Evolutionary conservation across 306 rosid genomes (phyloP), one percentile per base, ranked within the genome.

Genomic region (Lotus japonicus): DNA sequence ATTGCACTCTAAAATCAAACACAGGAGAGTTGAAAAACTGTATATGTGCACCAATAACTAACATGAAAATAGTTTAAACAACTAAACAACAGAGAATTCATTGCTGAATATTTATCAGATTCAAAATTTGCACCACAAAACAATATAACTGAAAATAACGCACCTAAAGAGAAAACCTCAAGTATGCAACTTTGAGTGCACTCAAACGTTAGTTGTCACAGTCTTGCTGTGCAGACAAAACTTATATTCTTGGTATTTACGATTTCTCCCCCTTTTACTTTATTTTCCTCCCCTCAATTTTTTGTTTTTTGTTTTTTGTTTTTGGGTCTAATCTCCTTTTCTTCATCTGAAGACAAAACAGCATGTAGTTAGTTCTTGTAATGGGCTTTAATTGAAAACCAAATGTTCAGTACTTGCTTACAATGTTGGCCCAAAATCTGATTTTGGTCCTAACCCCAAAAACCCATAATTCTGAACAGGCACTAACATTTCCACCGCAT

Each of bases 131-230:
- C 13, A 35, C 23, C 5, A 26, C 54, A 36, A 50, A 50, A 11
- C 9, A 19, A 43, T 7, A 60, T 14, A 6, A 39, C 28, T 5
- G 73, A 50, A 64, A 69, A 58, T 49, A 65, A 52, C 31, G 43
- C 21, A 78, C 64, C 82, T 58, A 28, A 59, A 41, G 31, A 50
- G 16, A 67, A 59, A 50, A 66, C 13, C 8, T 9, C 16, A 13
- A 7, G 12, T 3, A 49, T 15, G 11, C 17, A 31, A 48, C 64
- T 26, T 55, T 64, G 35, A 38, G 41, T 31, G 51, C 49, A 65
- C 53, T 45, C 64, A 52, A 33, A 44, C 39, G 33, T 17, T 50
- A 11, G 38, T 64, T 1, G 16, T 15, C 0, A 6, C 2, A 5
- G 9, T 18, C 35, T 23, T 41, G 3, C 67, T 16, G 10, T 28